These are phyloP conservation scores for Triticum aestivum DNA, from an alignment of 176 grass and related monocot species.

Conservation along the genomic window DNA sequence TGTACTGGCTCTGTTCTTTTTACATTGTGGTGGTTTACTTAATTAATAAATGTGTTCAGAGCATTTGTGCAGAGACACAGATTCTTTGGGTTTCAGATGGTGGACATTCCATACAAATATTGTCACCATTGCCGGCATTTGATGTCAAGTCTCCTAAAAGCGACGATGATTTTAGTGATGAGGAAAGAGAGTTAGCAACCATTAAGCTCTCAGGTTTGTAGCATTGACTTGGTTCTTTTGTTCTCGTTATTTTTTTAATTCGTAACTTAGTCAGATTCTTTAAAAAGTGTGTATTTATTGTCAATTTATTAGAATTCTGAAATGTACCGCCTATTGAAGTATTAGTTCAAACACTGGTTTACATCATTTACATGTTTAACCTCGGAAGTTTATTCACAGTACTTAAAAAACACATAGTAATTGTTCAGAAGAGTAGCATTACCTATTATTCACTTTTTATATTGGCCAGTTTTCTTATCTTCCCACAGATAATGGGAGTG, in stretches of 20 bases:
- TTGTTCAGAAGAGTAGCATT: constrained; percentile 13
- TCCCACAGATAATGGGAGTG: background rate
- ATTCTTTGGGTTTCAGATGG: constrained; percentile 89
- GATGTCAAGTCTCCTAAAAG: constrained; percentile 38
- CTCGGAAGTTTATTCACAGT: background rate
- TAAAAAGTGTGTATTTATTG: background rate
- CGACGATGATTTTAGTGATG: constrained; percentile 12
- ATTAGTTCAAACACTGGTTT: background rate
- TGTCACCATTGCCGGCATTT: constrained; percentile 51
- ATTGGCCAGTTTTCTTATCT: background rate
- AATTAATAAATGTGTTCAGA: constrained; percentile 82
- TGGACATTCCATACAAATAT: constrained; percentile 63
- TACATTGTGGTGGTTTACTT: constrained; percentile 39
- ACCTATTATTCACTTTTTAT: background rate
- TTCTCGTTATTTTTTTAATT: constrained; percentile 11
- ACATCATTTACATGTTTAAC: background rate
- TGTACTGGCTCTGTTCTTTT: constrained; percentile 16
- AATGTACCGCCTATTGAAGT: background rate
- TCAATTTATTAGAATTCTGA: background rate
- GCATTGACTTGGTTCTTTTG: constrained; percentile 14
- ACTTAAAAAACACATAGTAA: background rate
- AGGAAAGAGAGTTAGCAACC: constrained; percentile 37
- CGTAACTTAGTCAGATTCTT: background rate
- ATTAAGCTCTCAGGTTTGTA: constrained; percentile 65
- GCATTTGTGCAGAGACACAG: constrained; percentile 72